Evolutionary conservation across 2,329 filamentous ascomycete genomes (phyloP).

Genomic region (Sclerotinia nivalis): DNA sequence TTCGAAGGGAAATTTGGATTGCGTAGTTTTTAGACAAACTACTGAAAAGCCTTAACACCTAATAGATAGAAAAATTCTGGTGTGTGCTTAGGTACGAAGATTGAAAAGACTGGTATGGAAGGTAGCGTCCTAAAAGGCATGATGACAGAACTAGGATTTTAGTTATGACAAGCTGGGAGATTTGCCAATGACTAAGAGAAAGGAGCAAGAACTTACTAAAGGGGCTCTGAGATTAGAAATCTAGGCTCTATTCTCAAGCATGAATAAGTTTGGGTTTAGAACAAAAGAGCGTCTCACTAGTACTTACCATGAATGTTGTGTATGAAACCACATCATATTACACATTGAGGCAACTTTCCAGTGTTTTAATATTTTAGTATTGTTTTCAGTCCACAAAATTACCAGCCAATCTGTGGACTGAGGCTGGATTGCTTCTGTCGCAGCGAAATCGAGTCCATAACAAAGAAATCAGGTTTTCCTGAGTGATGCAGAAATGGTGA

Average conservation of each 20-base stretch:
- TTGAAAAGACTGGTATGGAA: neutral
- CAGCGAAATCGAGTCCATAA: neutral
- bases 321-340: neutral
- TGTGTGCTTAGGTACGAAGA: neutral
- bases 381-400: neutral
- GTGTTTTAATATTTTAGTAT: neutral
- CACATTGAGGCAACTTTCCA: neutral
- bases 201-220: neutral
- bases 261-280: neutral
- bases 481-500: too few species aligned
- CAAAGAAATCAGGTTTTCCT: too few species aligned
- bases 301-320: neutral
- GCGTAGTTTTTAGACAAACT: neutral
- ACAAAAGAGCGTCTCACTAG: neutral
- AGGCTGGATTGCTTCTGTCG: neutral
- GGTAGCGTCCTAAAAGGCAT: neutral
- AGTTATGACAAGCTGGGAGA: neutral
- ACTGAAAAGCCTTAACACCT: neutral
- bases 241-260: neutral
- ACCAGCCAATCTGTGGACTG: neutral
- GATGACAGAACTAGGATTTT: neutral
- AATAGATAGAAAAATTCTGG: neutral
- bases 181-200: neutral
- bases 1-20: too few species aligned
- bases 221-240: neutral